These are phyloP conservation scores for Suillus spraguei DNA, from an alignment of 768 basidiomycete species.

Conservation along the genomic window DNA sequence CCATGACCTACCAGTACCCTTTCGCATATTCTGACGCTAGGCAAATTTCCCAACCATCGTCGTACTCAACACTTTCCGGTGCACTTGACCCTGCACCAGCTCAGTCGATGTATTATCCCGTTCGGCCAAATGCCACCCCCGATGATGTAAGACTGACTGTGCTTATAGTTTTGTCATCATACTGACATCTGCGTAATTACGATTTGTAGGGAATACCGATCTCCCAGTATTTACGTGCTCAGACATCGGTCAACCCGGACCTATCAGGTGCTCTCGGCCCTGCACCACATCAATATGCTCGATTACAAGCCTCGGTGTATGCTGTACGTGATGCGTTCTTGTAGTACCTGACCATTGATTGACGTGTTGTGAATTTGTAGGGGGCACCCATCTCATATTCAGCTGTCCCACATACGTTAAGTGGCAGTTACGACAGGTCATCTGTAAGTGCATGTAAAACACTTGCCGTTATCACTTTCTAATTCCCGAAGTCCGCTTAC, in stretches of 20 bases:
- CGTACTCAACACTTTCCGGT: not conserved
- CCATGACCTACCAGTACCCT: conserved; percentile 27
- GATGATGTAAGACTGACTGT: not conserved
- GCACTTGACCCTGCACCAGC: not conserved
- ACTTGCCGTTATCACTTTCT: conserved; percentile 8
- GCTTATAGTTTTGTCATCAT: no score
- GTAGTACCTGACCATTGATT: not conserved
- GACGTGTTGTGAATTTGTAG: not conserved
- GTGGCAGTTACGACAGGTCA: conserved; percentile 15
- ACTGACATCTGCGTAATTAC: not conserved
- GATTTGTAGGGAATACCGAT: not conserved
- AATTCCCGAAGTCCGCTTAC: conserved; percentile 20
- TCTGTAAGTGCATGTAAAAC: conserved; percentile 8
- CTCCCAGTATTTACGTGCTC: conserved; percentile 9
- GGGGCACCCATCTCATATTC: conserved; percentile 21
- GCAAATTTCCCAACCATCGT: not conserved
- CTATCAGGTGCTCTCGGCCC: conserved; percentile 3
- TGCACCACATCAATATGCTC: not conserved
- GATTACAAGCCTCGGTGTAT: no score
- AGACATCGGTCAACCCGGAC: conserved; percentile 9
- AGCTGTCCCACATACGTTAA: conserved; percentile 26
- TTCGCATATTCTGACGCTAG: conserved; percentile 23
- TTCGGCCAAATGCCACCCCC: not conserved
- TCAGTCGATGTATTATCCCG: not conserved
- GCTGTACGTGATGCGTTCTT: not conserved